Evolutionary conservation across 139 green algal species (phyloP).

Genomic region (Microglena sp.): DNA sequence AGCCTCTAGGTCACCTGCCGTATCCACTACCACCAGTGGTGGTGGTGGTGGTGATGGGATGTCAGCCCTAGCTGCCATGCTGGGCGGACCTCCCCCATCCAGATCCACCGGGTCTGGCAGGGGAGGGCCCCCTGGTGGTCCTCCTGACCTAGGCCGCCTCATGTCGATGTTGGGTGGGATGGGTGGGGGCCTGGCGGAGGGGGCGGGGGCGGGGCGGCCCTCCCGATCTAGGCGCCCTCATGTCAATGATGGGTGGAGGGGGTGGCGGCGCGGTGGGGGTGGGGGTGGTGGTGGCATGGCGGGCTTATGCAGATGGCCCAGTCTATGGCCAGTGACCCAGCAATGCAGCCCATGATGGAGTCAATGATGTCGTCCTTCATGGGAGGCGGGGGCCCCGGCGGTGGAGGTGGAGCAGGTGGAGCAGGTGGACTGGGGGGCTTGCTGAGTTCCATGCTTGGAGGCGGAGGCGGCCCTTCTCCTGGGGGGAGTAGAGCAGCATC

Average conservation of each 20-base stretch:
- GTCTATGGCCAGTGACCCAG: slow-evolving; percentile 24
- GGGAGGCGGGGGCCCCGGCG: slow-evolving; percentile 12
- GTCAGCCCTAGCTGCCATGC: too few relatives aligned
- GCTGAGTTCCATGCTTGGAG: slow-evolving; percentile 19
- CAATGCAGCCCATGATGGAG: slow-evolving; percentile 33
- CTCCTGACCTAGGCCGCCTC: slow-evolving; percentile 8
- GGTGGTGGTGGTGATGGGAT: too few relatives aligned
- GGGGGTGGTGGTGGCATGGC: slow-evolving; percentile 19
- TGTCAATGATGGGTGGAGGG: neutral
- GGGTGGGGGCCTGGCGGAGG: neutral
- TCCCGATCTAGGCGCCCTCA: too few relatives aligned
- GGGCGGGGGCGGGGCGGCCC: neutral
- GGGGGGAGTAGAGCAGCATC: neutral
- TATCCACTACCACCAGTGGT: too few relatives aligned
- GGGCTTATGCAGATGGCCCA: slow-evolving; percentile 34
- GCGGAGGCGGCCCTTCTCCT: neutral
- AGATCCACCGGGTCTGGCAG: neutral
- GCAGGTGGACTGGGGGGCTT: slow-evolving; percentile 8
- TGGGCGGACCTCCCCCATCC: too few relatives aligned
- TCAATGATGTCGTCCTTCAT: slow-evolving; percentile 8
- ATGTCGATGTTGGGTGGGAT: slow-evolving; percentile 31
- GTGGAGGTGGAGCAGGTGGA: slow-evolving; percentile 11
- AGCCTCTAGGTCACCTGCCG: too few relatives aligned
- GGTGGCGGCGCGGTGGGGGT: slow-evolving; percentile 1
- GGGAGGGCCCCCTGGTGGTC: neutral